Conservation (phyloP, 176 grass and related monocot species). For the Lolium perenne region DNA sequence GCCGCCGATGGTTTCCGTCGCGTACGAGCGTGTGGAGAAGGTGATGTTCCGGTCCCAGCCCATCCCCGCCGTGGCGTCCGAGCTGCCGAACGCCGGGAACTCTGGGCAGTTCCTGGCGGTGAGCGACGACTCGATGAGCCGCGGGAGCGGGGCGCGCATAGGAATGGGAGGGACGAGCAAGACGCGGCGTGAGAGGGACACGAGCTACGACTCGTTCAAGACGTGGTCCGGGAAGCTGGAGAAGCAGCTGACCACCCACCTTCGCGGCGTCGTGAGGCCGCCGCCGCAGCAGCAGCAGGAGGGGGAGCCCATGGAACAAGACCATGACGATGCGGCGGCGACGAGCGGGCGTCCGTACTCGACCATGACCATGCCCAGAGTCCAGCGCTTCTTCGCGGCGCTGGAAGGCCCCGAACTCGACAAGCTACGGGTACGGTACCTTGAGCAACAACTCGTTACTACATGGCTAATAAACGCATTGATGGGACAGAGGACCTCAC, state of each 20-base stretch:
- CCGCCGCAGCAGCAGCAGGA: neutral
- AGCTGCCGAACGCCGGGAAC: constrained; percentile 3
- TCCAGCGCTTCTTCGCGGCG: constrained; percentile 89
- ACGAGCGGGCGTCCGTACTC: constrained; percentile 3
- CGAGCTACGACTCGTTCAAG: constrained; percentile 84
- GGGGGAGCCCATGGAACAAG: constrained; percentile 33
- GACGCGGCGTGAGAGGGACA: constrained; percentile 62
- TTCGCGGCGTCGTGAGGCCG: constrained; percentile 41
- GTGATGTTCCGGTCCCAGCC: constrained; percentile 75
- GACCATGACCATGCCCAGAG: constrained; percentile 41
- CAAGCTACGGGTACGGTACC: constrained; percentile 65
- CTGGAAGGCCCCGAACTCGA: constrained; percentile 95
- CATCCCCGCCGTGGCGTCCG: constrained; percentile 20
- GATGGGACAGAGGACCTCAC: neutral
- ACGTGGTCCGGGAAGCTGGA: constrained; percentile 90
- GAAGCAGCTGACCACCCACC: constrained; percentile 73
- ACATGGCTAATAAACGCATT: neutral
- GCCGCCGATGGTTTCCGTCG: constrained; percentile 8
- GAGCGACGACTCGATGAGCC: constrained; percentile 45
- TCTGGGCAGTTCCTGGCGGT: neutral
- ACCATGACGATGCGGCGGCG: neutral
- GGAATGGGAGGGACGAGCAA: constrained; percentile 5
- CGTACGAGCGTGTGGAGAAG: constrained; percentile 44
- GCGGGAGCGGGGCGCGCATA: neutral
- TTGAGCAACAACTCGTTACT: neutral